Evolutionary conservation across 768 basidiomycete species (phyloP), one percentile per base, ranked within the genome.

Genomic region (Pseudohyphozyma bogoriensis): DNA sequence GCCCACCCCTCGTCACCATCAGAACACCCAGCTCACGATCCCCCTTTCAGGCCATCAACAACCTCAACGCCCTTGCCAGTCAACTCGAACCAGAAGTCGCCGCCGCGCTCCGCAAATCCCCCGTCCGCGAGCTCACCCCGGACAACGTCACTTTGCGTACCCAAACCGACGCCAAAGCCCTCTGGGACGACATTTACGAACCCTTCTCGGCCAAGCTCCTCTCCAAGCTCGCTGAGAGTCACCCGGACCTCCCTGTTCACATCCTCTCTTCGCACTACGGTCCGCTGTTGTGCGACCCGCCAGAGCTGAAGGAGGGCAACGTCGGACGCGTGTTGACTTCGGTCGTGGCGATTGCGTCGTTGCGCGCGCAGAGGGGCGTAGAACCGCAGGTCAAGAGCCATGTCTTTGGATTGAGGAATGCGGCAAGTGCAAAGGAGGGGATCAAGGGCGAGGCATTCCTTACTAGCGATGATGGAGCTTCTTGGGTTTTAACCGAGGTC

Each of bases 191-290:
- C n/a, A n/a, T n/a, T n/a, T n/a, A n/a, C n/a, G n/a, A n/a, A n/a
- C n/a, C n/a, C n/a, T n/a, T n/a, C 36, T 29, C 26, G 35, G 24
- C 18, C 20, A 77, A 75, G 47, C 73, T 76, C 31, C 58, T 76
- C 49, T 2, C 44, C 52, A 75, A 74, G 52, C 73, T 77, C 31
- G 59, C 52, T 15, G 59, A 65, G 13, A 72, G 73, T 5, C 75
- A 77, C 59, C 76, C 75, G 2, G 76, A 77, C 62, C 70, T 77
- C 13, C 75, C 75, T 26, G 71, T 76, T 39, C 74, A 75, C 63
- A 77, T 77, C 61, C 72, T 77, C 54, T 62, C 69, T 28, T 73
- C 75, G 28, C 75, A 77, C 59, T 77, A 77, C 65, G 71, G 72
- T 4, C 65, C 71, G 3, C 66, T 75, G 13, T 70, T 77, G n/a